Evolutionary conservation across 75 land plant species (phyloP).

Genomic region (Cunninghamia lanceolata): DNA sequence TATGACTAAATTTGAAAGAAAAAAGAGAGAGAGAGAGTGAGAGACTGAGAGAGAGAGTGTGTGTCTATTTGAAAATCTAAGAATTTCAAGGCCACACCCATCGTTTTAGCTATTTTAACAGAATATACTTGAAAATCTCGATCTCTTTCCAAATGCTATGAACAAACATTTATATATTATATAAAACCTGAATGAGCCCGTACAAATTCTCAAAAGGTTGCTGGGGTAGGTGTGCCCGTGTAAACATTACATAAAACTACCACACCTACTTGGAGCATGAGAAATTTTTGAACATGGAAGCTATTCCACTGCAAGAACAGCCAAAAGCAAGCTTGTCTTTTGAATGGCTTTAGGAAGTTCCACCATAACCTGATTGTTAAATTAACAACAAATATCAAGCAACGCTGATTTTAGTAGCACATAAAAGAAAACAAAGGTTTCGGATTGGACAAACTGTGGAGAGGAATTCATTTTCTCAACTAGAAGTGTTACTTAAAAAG

Average conservation of each 20-base stretch:
- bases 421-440: neutral
- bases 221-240: neutral
- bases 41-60: neutral
- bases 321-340: constrained; percentile 39
- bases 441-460: neutral
- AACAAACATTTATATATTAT: neutral
- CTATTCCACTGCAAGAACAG: constrained; percentile 39
- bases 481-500: neutral
- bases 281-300: neutral
- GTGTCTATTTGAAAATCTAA: neutral
- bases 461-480: neutral
- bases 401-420: neutral
- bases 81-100: neutral
- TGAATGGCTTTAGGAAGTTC: constrained; percentile 55
- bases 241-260: neutral
- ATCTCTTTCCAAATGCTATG: neutral
- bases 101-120: neutral
- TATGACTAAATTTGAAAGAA: neutral
- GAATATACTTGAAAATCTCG: neutral
- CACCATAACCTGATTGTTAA: constrained; percentile 32
- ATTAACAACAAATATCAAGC: neutral
- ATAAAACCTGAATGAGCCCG: neutral
- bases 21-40: neutral
- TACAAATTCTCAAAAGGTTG: neutral
- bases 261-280: neutral